A percentile compares a stretch with the other conserved stretches of the same genome.
Evolutionary conservation across 2,329 filamentous ascomycete species (phyloP).

Genomic region (Pseudogymnoascus sp.): DNA sequence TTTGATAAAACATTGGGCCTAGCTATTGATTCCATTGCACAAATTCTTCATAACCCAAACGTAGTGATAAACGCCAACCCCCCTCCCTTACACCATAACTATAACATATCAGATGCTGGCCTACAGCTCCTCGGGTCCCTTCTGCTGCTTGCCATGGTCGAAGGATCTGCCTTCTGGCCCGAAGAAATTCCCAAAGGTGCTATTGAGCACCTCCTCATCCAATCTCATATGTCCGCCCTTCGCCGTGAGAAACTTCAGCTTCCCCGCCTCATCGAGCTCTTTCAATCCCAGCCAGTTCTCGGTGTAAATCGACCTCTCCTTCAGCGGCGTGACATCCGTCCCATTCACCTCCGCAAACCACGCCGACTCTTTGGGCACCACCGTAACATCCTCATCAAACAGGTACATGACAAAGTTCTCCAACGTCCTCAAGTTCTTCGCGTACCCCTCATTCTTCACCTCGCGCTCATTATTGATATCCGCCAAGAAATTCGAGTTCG

Average conservation of each 20-base stretch:
- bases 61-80: not conserved
- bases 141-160: not conserved
- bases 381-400: conserved; percentile 78
- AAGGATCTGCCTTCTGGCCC: conserved; percentile 21
- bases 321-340: conserved; percentile 58
- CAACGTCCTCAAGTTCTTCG: conserved; percentile 57
- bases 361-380: conserved; percentile 79
- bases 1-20: not conserved
- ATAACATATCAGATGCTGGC: not conserved
- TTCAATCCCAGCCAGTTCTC: conserved; percentile 92
- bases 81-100: not conserved
- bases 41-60: not conserved
- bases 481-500: conserved; percentile 77
- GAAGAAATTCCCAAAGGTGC: conserved; percentile 35
- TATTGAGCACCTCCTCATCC: conserved; percentile 51
- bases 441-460: conserved; percentile 67
- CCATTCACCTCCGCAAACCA: conserved; percentile 86
- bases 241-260: conserved; percentile 63
- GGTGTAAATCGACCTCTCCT: conserved; percentile 64
- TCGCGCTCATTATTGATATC: conserved; percentile 91
- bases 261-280: conserved; percentile 68
- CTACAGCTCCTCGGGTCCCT: conserved; percentile 6
- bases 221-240: conserved; percentile 81
- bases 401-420: conserved; percentile 81
- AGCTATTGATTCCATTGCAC: not conserved